Base-by-base conservation (phyloP, 1,284 basidiomycete species). In the Pseudomicrostroma phylloplanum region DNA sequence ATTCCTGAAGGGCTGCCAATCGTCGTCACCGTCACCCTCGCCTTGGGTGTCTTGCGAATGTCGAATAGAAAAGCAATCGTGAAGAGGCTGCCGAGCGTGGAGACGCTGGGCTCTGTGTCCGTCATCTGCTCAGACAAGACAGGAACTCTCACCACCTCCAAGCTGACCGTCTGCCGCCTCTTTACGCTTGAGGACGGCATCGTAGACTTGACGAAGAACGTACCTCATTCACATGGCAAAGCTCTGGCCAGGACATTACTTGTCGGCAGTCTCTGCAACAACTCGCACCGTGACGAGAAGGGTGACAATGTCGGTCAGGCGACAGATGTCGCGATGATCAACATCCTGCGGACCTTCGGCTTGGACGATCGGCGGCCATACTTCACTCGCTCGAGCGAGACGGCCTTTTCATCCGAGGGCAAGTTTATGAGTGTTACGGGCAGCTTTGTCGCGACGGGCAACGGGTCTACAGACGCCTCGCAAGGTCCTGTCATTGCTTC, bases 91-190 rank as follows among this genome's bases (percentile, higher is more conserved):
- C 94, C 93, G 64, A 92, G 89, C 1, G 93, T 97, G 7, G 94
- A 97, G 80, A 88, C 92, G 0, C 83, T 97, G 0, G 94, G 94
- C 1, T 91, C 89, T 8, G 90, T 97, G 30, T 92, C 89, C 48
- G 93, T 96, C 23, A 91, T 98, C 64, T 97, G 94, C 78, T 92
- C 91, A 0, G 94, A 98, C 81, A 98, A 98, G 82, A 97, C 94
- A 48, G 92, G 91, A 84, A 98, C 93, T 0, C 81, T 97, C 58
- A 98, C 94, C 0, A 91, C 88, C 78, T 96, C 96, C 80, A 90
- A 96, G 72, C 92, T 96, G 84, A 94, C 92, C 0, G 91, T 97
- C 12, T 90, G 88, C 0, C 89, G 92, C 71, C 82, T 88, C 13
- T 97, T 92, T 80, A 84, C 88, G 0, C 88, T 94, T 3, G 92